A percentile compares a stretch with the other conserved stretches of the same genome.
These are phyloP conservation scores for Penicillium glabrum DNA, from an alignment of 2,329 filamentous ascomycete genomes.

Conservation along the genomic window DNA sequence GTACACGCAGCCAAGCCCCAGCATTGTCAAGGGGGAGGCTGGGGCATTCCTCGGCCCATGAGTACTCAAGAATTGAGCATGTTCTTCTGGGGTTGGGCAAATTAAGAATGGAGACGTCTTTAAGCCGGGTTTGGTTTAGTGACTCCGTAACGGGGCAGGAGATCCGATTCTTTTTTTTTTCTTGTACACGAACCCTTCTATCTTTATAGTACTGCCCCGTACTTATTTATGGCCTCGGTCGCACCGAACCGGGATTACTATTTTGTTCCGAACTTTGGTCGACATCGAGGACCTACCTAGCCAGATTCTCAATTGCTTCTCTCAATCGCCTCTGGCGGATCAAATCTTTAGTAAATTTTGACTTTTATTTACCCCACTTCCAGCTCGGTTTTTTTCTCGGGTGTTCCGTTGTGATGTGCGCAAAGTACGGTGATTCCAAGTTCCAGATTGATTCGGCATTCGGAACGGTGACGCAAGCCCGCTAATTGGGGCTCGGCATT, in stretches of 20 bases:
- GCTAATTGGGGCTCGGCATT: not conserved
- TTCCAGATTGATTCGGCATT: not conserved
- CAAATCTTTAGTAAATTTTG: not conserved
- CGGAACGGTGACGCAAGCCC: slow-evolving; percentile 1
- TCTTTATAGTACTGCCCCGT: not conserved
- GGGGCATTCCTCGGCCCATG: not conserved
- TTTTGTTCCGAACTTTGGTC: slow-evolving; percentile 10
- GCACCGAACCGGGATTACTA: slow-evolving; percentile 6
- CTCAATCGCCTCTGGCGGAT: not conserved
- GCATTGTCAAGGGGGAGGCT: slow-evolving; percentile 7
- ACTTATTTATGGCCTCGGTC: not conserved
- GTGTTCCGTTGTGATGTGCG: not conserved
- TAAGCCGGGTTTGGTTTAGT: not conserved
- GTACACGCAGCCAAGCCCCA: not conserved
- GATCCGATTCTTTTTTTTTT: not conserved
- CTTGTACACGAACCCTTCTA: not conserved
- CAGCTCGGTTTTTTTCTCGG: not conserved
- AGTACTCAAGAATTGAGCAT: not conserved
- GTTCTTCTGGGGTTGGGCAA: not conserved
- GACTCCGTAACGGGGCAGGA: not conserved
- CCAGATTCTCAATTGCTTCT: not conserved
- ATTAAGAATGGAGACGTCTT: not conserved
- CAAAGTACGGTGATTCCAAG: not conserved
- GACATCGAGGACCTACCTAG: not conserved
- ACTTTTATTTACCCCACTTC: slow-evolving; percentile 3